These are phyloP conservation scores for Dothideomycetes sp. DNA, from an alignment of 2,329 filamentous ascomycete species.

Conservation along the genomic window DNA sequence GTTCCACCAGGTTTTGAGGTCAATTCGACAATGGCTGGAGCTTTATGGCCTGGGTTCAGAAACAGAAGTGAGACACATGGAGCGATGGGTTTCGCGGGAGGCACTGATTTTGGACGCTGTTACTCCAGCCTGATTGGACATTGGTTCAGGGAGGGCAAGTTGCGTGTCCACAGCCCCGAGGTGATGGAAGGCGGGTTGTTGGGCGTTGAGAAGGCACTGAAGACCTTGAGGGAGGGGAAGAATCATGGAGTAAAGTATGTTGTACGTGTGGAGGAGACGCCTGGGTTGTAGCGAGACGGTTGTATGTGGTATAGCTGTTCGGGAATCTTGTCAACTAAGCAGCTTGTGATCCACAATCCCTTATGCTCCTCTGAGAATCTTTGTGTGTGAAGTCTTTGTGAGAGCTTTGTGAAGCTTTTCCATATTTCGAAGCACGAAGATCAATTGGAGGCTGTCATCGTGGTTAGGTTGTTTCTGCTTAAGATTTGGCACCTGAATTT, in stretches of 20 bases:
- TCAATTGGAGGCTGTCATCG: no score
- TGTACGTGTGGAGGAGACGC: conserved; percentile 44
- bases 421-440: no score
- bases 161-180: conserved; percentile 26
- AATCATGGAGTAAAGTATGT: conserved; percentile 58
- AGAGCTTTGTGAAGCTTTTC: no score
- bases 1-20: conserved; percentile 17
- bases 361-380: no score
- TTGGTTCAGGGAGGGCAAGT: no score
- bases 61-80: conserved; percentile 24
- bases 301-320: no score
- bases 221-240: conserved; percentile 49
- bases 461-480: no score
- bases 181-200: conserved; percentile 46
- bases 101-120: conserved; percentile 36
- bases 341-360: no score
- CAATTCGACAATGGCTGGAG: neutral
- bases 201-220: conserved; percentile 45
- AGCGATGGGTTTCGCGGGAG: conserved; percentile 10
- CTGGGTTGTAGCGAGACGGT: conserved; percentile 13
- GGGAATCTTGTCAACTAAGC: no score
- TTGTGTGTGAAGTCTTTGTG: no score
- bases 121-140: conserved; percentile 23
- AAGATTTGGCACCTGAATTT: no score
- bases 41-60: no score